Evolutionary conservation across 2,329 filamentous ascomycete species (phyloP).

Genomic region (Paecilomyces sp.): DNA sequence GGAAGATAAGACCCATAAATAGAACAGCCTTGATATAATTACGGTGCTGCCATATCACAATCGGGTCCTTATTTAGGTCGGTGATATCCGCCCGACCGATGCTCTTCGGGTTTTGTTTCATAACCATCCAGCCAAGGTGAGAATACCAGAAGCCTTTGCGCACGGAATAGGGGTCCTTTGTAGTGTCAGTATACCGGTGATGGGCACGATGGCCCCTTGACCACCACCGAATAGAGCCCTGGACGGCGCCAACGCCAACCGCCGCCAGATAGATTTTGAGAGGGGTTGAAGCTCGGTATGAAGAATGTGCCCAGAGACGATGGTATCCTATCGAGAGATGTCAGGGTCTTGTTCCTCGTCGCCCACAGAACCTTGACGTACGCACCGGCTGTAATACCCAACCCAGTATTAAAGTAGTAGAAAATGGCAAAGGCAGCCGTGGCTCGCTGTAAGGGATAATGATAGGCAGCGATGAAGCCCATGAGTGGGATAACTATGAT

Average conservation of each 20-base stretch:
- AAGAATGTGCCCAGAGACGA: conserved; percentile 78
- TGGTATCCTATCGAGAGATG: conserved; percentile 54
- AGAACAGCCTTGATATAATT: conserved; percentile 77
- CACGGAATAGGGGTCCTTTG: conserved; percentile 86
- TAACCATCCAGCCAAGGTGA: conserved; percentile 83
- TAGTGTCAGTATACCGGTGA: conserved; percentile 86
- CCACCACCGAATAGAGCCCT: conserved; percentile 88
- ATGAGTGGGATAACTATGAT: conserved; percentile 70
- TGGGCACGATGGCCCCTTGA: conserved; percentile 78
- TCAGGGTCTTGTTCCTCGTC: conserved; percentile 1
- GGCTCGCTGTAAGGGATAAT: conserved; percentile 65
- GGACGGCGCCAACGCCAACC: conserved; percentile 72
- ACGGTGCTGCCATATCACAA: conserved; percentile 82
- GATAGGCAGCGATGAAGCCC: conserved; percentile 68
- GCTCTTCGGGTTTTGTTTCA: conserved; percentile 88
- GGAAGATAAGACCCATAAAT: conserved; percentile 69
- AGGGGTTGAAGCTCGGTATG: conserved; percentile 69
- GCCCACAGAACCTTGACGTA: conserved; percentile 5
- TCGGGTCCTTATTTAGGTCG: conserved; percentile 76
- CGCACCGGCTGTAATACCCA: conserved; percentile 72
- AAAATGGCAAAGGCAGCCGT: conserved; percentile 65
- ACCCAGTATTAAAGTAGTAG: conserved; percentile 78
- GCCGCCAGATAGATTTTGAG: conserved; percentile 77
- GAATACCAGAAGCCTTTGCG: conserved; percentile 81
- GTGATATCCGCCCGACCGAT: conserved; percentile 83